Evolutionary conservation across 148 eudicot species (phyloP).

Genomic region (Camellia granthamiana): DNA sequence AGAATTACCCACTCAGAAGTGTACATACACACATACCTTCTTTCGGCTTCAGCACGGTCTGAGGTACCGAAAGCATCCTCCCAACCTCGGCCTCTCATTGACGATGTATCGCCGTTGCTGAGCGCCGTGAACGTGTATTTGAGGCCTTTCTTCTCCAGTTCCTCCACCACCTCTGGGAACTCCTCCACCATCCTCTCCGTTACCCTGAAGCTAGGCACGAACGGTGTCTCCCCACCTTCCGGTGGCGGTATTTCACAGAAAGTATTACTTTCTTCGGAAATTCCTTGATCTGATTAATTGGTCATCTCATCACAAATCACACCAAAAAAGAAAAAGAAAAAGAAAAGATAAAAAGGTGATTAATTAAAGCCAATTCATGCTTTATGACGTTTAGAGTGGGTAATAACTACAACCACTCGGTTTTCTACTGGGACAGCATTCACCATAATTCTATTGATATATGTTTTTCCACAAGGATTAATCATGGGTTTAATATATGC

Average conservation of each 20-base stretch:
- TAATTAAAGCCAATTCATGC: not conserved
- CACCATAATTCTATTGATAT: not conserved
- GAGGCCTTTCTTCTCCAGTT: conserved; percentile 38
- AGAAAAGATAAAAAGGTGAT: not conserved
- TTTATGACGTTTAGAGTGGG: no score
- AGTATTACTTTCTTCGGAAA: conserved; percentile 44
- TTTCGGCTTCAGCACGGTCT: conserved; percentile 41
- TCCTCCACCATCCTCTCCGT: conserved; percentile 42
- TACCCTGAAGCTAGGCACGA: conserved; percentile 46
- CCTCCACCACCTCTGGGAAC: conserved; percentile 40
- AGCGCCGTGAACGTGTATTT: conserved; percentile 39
- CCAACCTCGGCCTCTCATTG: conserved; percentile 57
- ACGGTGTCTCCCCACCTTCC: conserved; percentile 49
- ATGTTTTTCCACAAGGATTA: not conserved
- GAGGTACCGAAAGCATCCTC: conserved; percentile 42
- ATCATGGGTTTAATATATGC: no score
- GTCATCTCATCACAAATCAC: not conserved
- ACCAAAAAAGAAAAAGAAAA: not conserved
- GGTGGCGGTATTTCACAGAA: conserved; percentile 49
- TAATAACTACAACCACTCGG: no score
- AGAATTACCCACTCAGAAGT: no score
- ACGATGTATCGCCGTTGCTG: conserved; percentile 22
- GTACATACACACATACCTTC: conserved; percentile 21
- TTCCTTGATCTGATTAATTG: conserved; percentile 26
- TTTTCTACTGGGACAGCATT: no score